These are phyloP conservation scores for Gracilaria caudata DNA, from an alignment of 23 red algal genomes.

Conservation along the genomic window DNA sequence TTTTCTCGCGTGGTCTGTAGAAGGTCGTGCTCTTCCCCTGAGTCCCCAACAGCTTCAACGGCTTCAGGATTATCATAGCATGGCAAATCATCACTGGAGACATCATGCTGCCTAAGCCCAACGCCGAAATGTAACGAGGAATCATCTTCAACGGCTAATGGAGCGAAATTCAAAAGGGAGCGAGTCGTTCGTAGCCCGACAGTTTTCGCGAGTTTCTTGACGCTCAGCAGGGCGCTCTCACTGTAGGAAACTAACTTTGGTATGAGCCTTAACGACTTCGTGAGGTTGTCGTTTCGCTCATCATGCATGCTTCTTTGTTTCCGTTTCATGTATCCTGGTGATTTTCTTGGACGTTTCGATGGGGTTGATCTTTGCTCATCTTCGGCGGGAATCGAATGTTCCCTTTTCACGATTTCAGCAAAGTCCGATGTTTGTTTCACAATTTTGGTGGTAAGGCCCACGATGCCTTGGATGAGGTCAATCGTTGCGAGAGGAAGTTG, in stretches of 20 bases:
- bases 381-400: not conserved
- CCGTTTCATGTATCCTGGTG: slow-evolving; percentile 42
- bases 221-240: slow-evolving; percentile 28
- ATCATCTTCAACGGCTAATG: slow-evolving; percentile 35
- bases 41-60: not conserved
- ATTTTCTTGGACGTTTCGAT: slow-evolving; percentile 28
- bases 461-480: slow-evolving; percentile 26
- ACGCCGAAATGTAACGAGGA: slow-evolving; percentile 34
- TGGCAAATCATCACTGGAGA: not conserved
- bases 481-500: slow-evolving; percentile 15
- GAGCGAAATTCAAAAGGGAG: slow-evolving; percentile 25
- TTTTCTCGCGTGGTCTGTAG: not conserved
- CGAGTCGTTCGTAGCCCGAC: slow-evolving; percentile 29
- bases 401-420: not conserved
- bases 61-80: not conserved
- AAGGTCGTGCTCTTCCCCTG: not conserved
- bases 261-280: slow-evolving; percentile 18
- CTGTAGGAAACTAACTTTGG: slow-evolving; percentile 33
- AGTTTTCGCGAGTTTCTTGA: slow-evolving; percentile 27
- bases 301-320: not conserved
- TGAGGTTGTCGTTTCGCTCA: slow-evolving; percentile 18
- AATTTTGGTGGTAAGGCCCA: slow-evolving; percentile 13
- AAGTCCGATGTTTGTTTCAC: slow-evolving; percentile 19
- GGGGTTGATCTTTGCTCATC: not conserved
- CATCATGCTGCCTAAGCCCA: not conserved